Evolutionary conservation across 2,329 filamentous ascomycete genomes (phyloP), one percentile per base, ranked within the genome.

Genomic region (Neonectria ditissima): DNA sequence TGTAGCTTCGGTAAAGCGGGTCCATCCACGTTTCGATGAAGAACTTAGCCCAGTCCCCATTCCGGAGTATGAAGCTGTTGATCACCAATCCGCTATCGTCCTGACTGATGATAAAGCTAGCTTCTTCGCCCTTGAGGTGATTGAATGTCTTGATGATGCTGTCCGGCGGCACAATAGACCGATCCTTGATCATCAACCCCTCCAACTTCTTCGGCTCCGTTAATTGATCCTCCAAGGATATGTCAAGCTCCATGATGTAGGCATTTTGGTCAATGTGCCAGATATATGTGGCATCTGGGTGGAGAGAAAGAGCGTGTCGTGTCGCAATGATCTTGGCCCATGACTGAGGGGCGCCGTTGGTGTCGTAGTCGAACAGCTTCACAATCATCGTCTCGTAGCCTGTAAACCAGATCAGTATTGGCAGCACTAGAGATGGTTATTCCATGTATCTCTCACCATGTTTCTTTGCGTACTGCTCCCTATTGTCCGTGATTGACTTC

Each of bases 11-110:
- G 80, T 97, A 99, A 45, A 98, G 82, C 51, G 96, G 96, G 77
- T 98, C 94, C 75, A 96, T 97, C 96, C 96, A 99, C 1, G 92
- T 91, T 77, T 99, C 96, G 18, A 98, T 80, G 75, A 99, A 93
- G 82, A 92, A 99, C 75, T 91, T 92, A 47, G 92, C 92, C 93
- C 95, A 99, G 59, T 96, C 93, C 22, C 94, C 93, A 65, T 91
- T 92, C 66, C 89, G 86, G 13, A 99, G 77, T 14, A 98, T 82
- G 66, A 97, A 91, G 79, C 93, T 97, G 11, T 88, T 89, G 16
- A 89, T 86, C 26, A 89, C 88, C 56, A 99, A 77, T 6, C 95
- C 94, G 37, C 92, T 90, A 51, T 86, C 87, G 75, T 99, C 96
- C 79, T 97, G 94, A 7, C 92, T 91, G 39, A 97, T 78, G 41